Conservation (phyloP, 2,329 filamentous ascomycete genomes). For the Phoma sp. region DNA sequence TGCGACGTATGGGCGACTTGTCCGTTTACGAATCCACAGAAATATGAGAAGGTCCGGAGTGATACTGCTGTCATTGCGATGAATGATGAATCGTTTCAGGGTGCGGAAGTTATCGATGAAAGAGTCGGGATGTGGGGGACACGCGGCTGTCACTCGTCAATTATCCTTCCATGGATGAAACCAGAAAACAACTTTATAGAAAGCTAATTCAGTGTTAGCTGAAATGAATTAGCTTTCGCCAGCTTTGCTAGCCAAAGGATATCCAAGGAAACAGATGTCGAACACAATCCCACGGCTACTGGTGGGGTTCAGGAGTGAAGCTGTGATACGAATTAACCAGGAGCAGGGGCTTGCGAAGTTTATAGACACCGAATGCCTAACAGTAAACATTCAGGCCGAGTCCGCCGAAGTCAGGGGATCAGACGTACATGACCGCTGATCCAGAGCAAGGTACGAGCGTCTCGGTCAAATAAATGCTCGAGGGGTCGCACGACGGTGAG, state of each 20-base stretch:
- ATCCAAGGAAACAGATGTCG: background rate
- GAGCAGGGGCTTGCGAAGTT: background rate
- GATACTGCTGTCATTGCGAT: background rate
- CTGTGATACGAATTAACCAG: background rate
- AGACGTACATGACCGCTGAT: background rate
- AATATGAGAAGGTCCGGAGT: background rate
- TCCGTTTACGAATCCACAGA: background rate
- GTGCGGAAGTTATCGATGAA: background rate
- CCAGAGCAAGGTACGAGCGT: conserved; percentile 1
- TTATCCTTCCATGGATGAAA: background rate
- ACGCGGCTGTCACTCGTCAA: background rate
- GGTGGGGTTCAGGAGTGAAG: background rate
- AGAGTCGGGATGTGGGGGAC: background rate
- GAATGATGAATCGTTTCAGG: background rate
- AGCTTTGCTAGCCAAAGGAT: background rate
- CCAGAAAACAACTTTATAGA: background rate
- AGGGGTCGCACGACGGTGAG: conserved; percentile 10
- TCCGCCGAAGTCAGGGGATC: conserved; percentile 9
- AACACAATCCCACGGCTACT: background rate
- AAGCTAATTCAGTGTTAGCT: conserved; percentile 2
- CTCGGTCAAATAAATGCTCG: conserved; percentile 1
- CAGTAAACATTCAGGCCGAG: conserved; percentile 6
- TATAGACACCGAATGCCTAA: background rate
- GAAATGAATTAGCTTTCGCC: conserved; percentile 1
- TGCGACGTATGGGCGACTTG: background rate